phyloP scores from a whole-genome alignment of 2,329 filamentous ascomycete genomes.

The Elsinoe ampelina region DNA sequence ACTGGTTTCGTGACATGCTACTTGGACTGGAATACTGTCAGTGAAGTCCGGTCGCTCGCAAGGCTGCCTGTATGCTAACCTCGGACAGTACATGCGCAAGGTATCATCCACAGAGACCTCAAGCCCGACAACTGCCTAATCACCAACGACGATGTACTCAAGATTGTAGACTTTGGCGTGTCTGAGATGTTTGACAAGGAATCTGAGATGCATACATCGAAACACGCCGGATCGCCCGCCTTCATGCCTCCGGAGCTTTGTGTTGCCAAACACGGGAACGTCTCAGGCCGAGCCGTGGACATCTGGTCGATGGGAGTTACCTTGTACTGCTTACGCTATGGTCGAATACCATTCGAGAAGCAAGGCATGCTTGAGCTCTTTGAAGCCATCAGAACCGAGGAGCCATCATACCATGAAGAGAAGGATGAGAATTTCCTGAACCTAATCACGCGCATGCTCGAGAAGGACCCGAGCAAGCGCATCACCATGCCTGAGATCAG shows the following conservation, averaged over 20 bases:
- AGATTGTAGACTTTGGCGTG: conserved; percentile 97
- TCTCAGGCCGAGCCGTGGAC: conserved; percentile 82
- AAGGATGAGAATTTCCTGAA: conserved; percentile 62
- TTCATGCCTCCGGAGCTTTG: conserved; percentile 93
- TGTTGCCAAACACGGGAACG: conserved; percentile 71
- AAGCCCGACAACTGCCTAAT: conserved; percentile 94
- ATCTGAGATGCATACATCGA: conserved; percentile 78
- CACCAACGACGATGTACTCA: conserved; percentile 84
- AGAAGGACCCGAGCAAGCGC: conserved; percentile 75
- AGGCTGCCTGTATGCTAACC: neutral
- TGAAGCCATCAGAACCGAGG: conserved; percentile 70
- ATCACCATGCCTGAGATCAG: conserved; percentile 76
- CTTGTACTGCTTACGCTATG: conserved; percentile 84
- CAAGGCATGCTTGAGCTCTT: conserved; percentile 76
- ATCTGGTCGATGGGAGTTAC: conserved; percentile 99
- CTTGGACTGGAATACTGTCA: conserved; percentile 85
- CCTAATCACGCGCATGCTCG: conserved; percentile 62
- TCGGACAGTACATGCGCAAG: conserved; percentile 71
- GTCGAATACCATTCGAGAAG: conserved; percentile 76
- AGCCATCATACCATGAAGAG: conserved; percentile 52
- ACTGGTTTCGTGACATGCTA: conserved; percentile 91
- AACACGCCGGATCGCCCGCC: conserved; percentile 87
- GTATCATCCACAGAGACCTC: conserved; percentile 91
- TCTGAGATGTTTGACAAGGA: conserved; percentile 96
- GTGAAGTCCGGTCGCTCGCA: conserved; percentile 28